Base-by-base conservation (phyloP, 2,329 filamentous ascomycete genomes). In the Dactylellina parvicollis region DNA sequence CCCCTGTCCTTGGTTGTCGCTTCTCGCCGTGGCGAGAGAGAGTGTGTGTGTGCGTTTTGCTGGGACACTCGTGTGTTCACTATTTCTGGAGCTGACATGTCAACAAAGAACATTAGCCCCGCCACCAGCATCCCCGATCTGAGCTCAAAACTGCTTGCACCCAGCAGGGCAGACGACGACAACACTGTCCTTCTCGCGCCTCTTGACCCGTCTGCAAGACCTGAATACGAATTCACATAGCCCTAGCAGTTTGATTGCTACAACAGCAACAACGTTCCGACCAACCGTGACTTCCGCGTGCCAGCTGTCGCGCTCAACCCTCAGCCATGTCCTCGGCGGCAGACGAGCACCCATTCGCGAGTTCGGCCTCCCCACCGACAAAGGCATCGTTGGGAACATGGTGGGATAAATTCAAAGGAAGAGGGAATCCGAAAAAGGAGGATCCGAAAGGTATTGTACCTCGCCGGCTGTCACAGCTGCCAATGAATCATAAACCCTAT, bases 391-490 rank as follows among this genome's bases (percentile, higher is more conserved):
- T 98, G 77, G 90, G 92, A 77, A 96, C 91, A 72, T 99, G 95
- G 95, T 98, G 95, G 95, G 96, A 92, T 82, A 89, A 89, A 78
- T 98, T 99, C 83, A 95, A 95, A 83, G 86, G 90, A 60, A 76
- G 74, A 54, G 75, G 72, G 75, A 83, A 85, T 59, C 87, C 87
- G 79, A 86, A 86, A 78, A 85, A 86, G 75, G 87, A 89, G 75
- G 84, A 86, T 71, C 87, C 74, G 40, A 77, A 77, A 76, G 77
- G 75, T 77, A 76, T 26, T 46, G n/a, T n/a, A n/a, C n/a, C n/a
- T n/a, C n/a, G n/a, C n/a, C n/a, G n/a, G n/a, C n/a, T n/a, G n/a
- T n/a, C n/a, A n/a, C n/a, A n/a, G n/a, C n/a, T n/a, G n/a, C n/a
- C n/a, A n/a, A n/a, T n/a, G n/a, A n/a, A n/a, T n/a, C n/a, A n/a